A percentile compares a stretch with the other conserved stretches of the same genome.
Conservation (phyloP, 1,284 basidiomycete species). For the Ceratobasidium papillatum region DNA sequence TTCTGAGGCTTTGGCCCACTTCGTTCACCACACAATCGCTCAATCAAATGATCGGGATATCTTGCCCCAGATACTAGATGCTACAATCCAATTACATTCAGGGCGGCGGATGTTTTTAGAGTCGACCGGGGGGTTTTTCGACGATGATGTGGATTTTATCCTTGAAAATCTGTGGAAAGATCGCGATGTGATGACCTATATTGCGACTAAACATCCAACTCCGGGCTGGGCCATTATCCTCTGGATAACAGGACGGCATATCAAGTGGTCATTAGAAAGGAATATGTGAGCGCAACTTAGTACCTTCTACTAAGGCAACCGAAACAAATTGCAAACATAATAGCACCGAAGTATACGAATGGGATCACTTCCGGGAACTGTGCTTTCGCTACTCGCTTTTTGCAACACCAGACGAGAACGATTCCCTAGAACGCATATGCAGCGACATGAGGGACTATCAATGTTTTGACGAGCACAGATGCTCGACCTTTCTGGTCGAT, state of each 20-base stretch:
- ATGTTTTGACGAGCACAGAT: background rate
- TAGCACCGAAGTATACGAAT: background rate
- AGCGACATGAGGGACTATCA: no score
- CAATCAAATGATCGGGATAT: background rate
- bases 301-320: no score
- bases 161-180: conserved; percentile 5
- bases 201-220: background rate
- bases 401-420: background rate
- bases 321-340: background rate
- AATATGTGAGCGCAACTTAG: background rate
- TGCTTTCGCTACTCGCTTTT: background rate
- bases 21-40: no score
- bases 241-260: background rate
- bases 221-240: background rate
- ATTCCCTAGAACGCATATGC: background rate
- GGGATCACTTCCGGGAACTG: background rate
- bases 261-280: background rate
- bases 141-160: background rate
- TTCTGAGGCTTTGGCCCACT: background rate
- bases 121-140: background rate
- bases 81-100: background rate
- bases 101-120: background rate
- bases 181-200: background rate
- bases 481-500: background rate
- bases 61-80: background rate